phyloP scores from a whole-genome alignment of 108 stramenopile genomes.

The Ochromonas danica region DNA sequence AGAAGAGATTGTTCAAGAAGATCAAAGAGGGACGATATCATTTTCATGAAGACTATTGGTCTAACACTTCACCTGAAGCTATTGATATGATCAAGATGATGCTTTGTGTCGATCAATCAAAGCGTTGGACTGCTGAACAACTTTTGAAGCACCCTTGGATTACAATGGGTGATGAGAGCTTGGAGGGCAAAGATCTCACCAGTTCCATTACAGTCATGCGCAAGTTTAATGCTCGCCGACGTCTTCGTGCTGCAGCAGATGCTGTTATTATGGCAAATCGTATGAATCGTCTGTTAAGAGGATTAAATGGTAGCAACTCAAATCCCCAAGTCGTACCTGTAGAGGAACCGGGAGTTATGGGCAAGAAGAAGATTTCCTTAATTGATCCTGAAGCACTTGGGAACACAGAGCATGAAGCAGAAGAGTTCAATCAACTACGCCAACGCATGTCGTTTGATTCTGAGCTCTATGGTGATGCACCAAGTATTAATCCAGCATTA shows the following conservation, averaged over 20 bases:
- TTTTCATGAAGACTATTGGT: constrained; percentile 37
- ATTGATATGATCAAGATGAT: constrained; percentile 29
- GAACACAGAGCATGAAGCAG: no score
- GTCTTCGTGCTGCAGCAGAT: constrained; percentile 30
- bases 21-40: constrained; percentile 36
- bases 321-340: no score
- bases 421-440: background rate
- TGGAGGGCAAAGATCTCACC: constrained; percentile 29
- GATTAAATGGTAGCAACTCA: no score
- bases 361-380: no score
- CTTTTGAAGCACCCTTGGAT: constrained; percentile 38
- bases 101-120: constrained; percentile 34
- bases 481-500: background rate
- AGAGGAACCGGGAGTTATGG: no score
- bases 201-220: constrained; percentile 5
- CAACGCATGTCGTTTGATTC: background rate
- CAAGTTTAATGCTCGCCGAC: constrained; percentile 35
- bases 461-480: background rate
- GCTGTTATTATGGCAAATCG: constrained; percentile 35
- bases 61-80: constrained; percentile 30
- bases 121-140: constrained; percentile 32
- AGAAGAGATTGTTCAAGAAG: constrained; percentile 36
- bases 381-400: no score
- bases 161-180: constrained; percentile 25
- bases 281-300: background rate